Base-by-base conservation (phyloP, 805 yeast genomes). In the Schwanniomyces polymorphus region DNA sequence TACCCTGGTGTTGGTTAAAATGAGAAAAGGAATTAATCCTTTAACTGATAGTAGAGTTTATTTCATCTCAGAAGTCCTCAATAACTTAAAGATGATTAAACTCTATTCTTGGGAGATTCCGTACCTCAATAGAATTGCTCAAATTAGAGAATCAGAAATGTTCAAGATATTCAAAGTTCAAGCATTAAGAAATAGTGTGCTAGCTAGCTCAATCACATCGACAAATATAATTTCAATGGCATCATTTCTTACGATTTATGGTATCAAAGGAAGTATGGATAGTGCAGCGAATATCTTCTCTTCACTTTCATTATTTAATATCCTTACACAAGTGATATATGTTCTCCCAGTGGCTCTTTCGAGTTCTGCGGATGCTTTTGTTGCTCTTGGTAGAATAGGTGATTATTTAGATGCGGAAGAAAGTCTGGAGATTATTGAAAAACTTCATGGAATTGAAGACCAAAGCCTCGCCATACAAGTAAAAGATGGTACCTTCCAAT, bases 401-500 rank as follows among this genome's bases (percentile, higher is more conserved):
- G 42, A 43, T 5, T 52, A 44, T 31, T 47, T 49, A 26, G 23
- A 12, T 11, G 25, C 38, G 7, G 50, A 46, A 37, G 52, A 49
- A 25, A 11, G n/a, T 16, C 9, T 21, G n/a, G 34, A 41, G 6
- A 14, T 27, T 18, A 14, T 9, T 28, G 40, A 47, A 26, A 29
- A 14, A 27, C 2, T 25, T 21, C 26, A 34, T 14, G 28, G 17
- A 14, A 42, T 28, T 14, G 29, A 39, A 6, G 42, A 41, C 10
- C 38, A 33, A 16, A 50, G 63, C 26, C 54, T 68, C 26, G 85
- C 88, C 0, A 63, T 89, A 38, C 61, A 60, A 16, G 68, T 86
- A 10, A 53, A 59, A 0, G 50, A 78, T 49, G 94, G 83, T 10
- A 63, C 74, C 1, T 89, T 88, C 58, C 74, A 75, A 48, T 89